Percentiles rank a stretch among this genome's conserved stretches.
Evolutionary conservation across 2,329 filamentous ascomycete genomes (phyloP).

Genomic region (Colletotrichum acutatum): DNA sequence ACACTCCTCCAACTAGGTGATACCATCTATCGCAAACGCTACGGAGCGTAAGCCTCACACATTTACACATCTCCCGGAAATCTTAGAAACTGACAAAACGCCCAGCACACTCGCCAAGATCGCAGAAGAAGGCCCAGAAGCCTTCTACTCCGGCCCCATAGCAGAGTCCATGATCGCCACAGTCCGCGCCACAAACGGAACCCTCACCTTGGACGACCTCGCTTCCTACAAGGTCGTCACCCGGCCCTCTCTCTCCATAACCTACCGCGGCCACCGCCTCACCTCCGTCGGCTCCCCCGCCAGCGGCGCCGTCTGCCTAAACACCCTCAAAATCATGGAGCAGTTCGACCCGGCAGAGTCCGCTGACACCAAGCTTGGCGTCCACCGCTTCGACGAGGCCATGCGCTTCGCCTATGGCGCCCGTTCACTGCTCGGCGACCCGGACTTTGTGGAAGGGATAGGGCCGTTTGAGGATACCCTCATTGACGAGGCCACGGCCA

Average conservation of each 20-base stretch:
- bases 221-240: conserved; percentile 75
- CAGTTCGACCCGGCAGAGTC: conserved; percentile 72
- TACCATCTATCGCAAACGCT: conserved; percentile 82
- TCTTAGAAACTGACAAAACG: background rate
- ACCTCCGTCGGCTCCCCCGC: conserved; percentile 78
- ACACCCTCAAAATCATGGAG: conserved; percentile 84
- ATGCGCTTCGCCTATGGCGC: conserved; percentile 90
- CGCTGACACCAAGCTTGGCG: conserved; percentile 70
- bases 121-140: conserved; percentile 76
- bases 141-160: conserved; percentile 80
- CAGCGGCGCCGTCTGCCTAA: conserved; percentile 80
- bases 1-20: conserved; percentile 78
- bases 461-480: conserved; percentile 73
- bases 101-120: conserved; percentile 77
- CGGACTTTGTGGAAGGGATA: conserved; percentile 75
- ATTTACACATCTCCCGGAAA: background rate
- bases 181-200: conserved; percentile 78
- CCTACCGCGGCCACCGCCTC: conserved; percentile 78
- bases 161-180: conserved; percentile 79
- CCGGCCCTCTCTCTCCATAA: conserved; percentile 71
- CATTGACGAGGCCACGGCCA: conserved; percentile 69
- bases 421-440: conserved; percentile 85
- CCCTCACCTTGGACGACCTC: conserved; percentile 84
- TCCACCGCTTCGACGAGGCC: conserved; percentile 87
- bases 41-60: conserved; percentile 63